A percentile compares a stretch with the other conserved stretches of the same genome.
Evolutionary conservation across 2,329 filamentous ascomycete species (phyloP).

Genomic region (Dryadomyces quercus-mongolicae): DNA sequence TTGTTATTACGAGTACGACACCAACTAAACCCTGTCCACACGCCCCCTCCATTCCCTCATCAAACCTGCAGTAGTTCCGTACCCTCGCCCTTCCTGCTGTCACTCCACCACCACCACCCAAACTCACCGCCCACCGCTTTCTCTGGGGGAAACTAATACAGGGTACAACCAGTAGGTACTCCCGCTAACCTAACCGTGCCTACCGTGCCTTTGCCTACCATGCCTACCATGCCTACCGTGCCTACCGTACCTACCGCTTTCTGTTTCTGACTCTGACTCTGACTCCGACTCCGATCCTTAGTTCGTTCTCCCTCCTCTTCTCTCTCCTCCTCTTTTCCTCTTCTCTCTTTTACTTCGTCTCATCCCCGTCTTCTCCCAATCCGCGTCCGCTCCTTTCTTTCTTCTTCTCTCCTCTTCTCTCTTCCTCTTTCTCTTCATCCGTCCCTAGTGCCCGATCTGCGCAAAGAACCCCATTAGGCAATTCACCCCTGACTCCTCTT

Average conservation of each 20-base stretch:
- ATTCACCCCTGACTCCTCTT: not conserved
- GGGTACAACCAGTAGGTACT: not conserved
- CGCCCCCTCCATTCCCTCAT: slow-evolving; percentile 4
- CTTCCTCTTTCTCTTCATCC: slow-evolving; percentile 13
- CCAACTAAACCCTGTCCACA: not conserved
- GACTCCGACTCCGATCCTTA: slow-evolving; percentile 11
- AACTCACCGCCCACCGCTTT: slow-evolving; percentile 6
- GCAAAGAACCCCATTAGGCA: slow-evolving; percentile 7
- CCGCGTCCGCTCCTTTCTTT: slow-evolving; percentile 3
- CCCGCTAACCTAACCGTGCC: not conserved
- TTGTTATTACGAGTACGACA: not conserved
- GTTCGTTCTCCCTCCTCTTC: slow-evolving; percentile 16
- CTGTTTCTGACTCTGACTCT: not conserved
- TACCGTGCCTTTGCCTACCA: not conserved
- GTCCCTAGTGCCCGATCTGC: slow-evolving; percentile 7
- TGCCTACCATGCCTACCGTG: not conserved
- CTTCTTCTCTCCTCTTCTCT: slow-evolving; percentile 10
- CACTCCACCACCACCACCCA: not conserved
- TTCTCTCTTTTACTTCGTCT: slow-evolving; percentile 11
- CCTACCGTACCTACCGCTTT: not conserved
- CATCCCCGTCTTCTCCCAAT: slow-evolving; percentile 9
- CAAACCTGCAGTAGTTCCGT: slow-evolving; percentile 5
- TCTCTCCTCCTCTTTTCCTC: slow-evolving; percentile 19
- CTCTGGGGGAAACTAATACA: not conserved
- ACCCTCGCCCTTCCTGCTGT: not conserved